Percentiles rank a stretch among this genome's conserved stretches.
Conservation (phyloP, 371 early-diverging fungal species). For the Neoconidiobolus thromboides region DNA sequence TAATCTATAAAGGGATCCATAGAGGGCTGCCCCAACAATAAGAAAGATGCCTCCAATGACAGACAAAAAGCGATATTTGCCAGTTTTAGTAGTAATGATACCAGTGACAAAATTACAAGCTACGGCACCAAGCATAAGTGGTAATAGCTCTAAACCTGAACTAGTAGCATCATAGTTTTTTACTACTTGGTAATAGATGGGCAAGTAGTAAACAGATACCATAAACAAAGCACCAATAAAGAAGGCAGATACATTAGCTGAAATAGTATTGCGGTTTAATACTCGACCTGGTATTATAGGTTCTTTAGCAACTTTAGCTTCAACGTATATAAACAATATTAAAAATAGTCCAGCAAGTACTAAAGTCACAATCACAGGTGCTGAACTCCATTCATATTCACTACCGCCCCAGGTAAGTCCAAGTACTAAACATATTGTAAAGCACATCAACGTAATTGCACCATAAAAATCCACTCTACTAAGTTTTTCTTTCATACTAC, state of each 20-base stretch:
- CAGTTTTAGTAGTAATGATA: constrained; percentile 14
- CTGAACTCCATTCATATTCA: constrained; percentile 24
- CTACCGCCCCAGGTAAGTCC: constrained; percentile 38
- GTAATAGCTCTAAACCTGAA: constrained; percentile 35
- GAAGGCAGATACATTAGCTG: constrained; percentile 20
- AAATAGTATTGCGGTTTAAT: constrained; percentile 22
- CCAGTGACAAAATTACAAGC: constrained; percentile 12
- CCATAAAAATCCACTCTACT: constrained; percentile 16
- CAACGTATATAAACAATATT: constrained; percentile 28
- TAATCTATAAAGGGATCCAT: not conserved
- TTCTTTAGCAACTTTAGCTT: constrained; percentile 27
- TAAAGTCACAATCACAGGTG: constrained; percentile 27
- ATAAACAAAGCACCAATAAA: constrained; percentile 27
- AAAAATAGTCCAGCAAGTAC: constrained; percentile 22
- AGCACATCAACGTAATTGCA: constrained; percentile 9
- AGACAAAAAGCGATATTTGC: constrained; percentile 18
- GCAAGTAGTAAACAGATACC: constrained; percentile 27
- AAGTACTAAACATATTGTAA: constrained; percentile 14
- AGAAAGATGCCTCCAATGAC: constrained; percentile 22
- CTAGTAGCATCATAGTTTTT: constrained; percentile 24
- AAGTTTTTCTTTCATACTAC: constrained; percentile 14
- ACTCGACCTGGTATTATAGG: constrained; percentile 33
- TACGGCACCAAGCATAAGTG: constrained; percentile 25
- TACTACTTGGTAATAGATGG: constrained; percentile 37
- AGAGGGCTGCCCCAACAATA: constrained; percentile 14